phyloP scores from a whole-genome alignment of 768 basidiomycete species.

The Kwoniella mangroviensis region DNA sequence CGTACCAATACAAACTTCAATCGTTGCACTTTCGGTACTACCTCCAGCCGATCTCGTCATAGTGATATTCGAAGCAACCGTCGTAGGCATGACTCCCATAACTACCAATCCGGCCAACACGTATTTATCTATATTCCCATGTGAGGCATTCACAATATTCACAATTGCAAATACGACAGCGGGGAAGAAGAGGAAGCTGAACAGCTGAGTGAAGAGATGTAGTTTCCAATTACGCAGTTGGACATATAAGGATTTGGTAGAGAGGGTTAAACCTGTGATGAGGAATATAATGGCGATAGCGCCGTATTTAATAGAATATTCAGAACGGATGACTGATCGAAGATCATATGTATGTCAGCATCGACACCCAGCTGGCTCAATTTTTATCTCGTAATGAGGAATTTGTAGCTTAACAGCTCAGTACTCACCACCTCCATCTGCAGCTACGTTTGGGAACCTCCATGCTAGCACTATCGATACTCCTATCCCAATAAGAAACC shows the following conservation, averaged over 20 bases:
- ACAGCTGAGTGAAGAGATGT: constrained; percentile 49
- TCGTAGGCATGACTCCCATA: constrained; percentile 48
- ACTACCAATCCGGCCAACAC: constrained; percentile 47
- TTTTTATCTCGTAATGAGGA: too few species aligned
- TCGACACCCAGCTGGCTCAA: too few species aligned
- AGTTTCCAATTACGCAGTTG: constrained; percentile 45
- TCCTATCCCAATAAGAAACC: constrained; percentile 51
- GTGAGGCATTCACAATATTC: constrained; percentile 39
- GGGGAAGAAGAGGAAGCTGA: constrained; percentile 48
- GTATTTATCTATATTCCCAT: constrained; percentile 36
- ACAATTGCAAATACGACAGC: constrained; percentile 46
- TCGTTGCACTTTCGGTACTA: constrained; percentile 47
- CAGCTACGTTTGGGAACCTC: constrained; percentile 47
- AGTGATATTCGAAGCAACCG: constrained; percentile 52
- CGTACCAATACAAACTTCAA: constrained; percentile 46
- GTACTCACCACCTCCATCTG: constrained; percentile 41
- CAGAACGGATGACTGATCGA: constrained; percentile 33
- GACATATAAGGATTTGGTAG: constrained; percentile 34
- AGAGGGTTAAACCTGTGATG: constrained; percentile 50
- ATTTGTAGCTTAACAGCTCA: too few species aligned
- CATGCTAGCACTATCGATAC: constrained; percentile 46
- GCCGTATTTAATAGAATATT: constrained; percentile 49
- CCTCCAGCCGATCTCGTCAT: constrained; percentile 49
- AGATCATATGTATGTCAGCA: background rate
- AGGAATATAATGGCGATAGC: constrained; percentile 48